phyloP scores from a whole-genome alignment of 2,329 filamentous ascomycete genomes.

The Colletotrichum zoysiae region DNA sequence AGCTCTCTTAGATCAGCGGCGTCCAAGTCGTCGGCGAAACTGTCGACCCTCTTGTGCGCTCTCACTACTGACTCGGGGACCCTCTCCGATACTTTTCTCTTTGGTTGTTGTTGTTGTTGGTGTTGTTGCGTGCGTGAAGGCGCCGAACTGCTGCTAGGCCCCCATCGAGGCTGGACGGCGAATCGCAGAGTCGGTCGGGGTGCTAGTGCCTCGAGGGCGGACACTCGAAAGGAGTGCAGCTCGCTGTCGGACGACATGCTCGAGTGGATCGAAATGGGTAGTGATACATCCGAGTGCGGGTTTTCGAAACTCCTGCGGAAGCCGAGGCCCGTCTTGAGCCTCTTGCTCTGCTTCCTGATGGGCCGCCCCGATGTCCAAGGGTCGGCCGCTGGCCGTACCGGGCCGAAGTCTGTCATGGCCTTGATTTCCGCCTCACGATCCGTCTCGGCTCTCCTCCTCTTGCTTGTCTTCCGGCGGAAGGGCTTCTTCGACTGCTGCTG shows the following conservation, averaged over 20 bases:
- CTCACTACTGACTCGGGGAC: constrained; percentile 71
- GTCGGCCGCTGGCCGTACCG: constrained; percentile 72
- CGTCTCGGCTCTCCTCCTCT: constrained; percentile 80
- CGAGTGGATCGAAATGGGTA: constrained; percentile 82
- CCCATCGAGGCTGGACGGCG: constrained; percentile 73
- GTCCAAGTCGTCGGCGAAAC: constrained; percentile 87
- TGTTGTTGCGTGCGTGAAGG: constrained; percentile 63
- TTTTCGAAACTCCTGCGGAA: constrained; percentile 67
- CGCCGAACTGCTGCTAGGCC: constrained; percentile 58
- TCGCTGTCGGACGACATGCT: constrained; percentile 82
- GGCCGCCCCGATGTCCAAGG: constrained; percentile 71
- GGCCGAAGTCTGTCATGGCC: constrained; percentile 80
- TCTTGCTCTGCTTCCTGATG: constrained; percentile 74
- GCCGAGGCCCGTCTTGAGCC: constrained; percentile 66
- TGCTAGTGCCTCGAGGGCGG: constrained; percentile 82
- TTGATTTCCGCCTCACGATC: constrained; percentile 89
- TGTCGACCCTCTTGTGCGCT: constrained; percentile 72
- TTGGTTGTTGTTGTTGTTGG: constrained; percentile 41
- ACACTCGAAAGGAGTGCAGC: constrained; percentile 82
- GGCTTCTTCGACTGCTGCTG: constrained; percentile 66
- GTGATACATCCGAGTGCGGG: constrained; percentile 78
- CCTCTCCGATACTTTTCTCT: constrained; percentile 64
- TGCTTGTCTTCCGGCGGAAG: constrained; percentile 76
- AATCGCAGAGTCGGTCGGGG: constrained; percentile 87
- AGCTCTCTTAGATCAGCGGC: constrained; percentile 87